Conservation (phyloP, 306 rosid genomes). For the Rosa lucieae region DNA sequence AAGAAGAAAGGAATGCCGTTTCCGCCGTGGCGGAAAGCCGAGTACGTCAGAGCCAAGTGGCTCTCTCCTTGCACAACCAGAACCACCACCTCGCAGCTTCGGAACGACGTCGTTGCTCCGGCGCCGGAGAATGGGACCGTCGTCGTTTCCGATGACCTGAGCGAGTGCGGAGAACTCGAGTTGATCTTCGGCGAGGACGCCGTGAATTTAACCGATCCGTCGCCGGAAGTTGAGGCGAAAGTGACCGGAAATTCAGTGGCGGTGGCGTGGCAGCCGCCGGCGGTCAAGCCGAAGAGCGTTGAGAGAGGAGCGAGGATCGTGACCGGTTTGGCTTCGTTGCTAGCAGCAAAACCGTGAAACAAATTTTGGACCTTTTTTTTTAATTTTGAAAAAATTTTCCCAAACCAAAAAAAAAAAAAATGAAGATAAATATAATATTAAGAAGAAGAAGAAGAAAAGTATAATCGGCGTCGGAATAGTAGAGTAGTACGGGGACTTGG, state of each 20-base stretch:
- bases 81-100: conserved; percentile 22
- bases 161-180: conserved; percentile 65
- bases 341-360: conserved; percentile 61
- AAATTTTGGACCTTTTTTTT: conserved; percentile 24
- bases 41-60: conserved; percentile 93
- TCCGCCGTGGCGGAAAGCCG: conserved; percentile 96
- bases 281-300: conserved; percentile 71
- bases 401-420: conserved; percentile 7
- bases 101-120: not conserved
- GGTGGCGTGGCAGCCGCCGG: conserved; percentile 79
- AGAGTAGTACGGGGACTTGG: conserved; percentile 12
- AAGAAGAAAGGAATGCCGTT: conserved; percentile 97
- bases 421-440: conserved; percentile 17
- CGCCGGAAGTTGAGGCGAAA: conserved; percentile 4
- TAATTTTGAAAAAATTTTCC: conserved; percentile 12
- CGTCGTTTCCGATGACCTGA: conserved; percentile 6
- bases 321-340: conserved; percentile 91
- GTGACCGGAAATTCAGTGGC: conserved; percentile 10
- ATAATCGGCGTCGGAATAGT: conserved; percentile 31
- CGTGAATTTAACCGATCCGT: not conserved
- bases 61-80: conserved; percentile 62
- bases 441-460: conserved; percentile 13
- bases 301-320: conserved; percentile 78
- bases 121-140: not conserved
- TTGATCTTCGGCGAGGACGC: conserved; percentile 64